Percentiles rank a stretch among this genome's conserved stretches.
Conservation (phyloP, 345 rosid species). For the Bruguiera gymnorhiza region DNA sequence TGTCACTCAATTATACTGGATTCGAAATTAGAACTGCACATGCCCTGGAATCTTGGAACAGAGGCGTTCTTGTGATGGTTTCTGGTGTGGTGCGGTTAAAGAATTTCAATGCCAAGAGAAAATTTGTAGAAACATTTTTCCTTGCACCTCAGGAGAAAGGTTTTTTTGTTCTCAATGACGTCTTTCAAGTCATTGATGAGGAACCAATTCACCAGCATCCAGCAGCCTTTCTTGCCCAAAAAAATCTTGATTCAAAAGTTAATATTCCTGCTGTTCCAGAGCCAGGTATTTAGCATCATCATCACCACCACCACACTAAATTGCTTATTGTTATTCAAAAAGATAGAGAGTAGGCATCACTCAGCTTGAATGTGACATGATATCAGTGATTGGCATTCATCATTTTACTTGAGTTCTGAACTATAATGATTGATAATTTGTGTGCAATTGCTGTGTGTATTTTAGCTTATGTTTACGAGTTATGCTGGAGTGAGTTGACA, state of each 20-base stretch:
- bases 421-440: not conserved
- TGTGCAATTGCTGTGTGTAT: not conserved
- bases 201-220: slow-evolving; percentile 32
- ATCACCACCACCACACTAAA: not conserved
- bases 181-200: slow-evolving; percentile 29
- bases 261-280: slow-evolving; percentile 36
- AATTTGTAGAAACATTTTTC: slow-evolving; percentile 32
- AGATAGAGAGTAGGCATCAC: no score
- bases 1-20: slow-evolving; percentile 26
- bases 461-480: not conserved
- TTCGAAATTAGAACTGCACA: slow-evolving; percentile 25
- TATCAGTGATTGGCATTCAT: no score
- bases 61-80: slow-evolving; percentile 31
- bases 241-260: slow-evolving; percentile 38
- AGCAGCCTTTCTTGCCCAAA: slow-evolving; percentile 37
- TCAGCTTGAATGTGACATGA: no score
- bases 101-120: slow-evolving; percentile 15
- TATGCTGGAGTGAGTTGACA: not conserved
- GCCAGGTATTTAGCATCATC: slow-evolving; percentile 35
- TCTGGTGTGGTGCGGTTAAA: slow-evolving; percentile 20
- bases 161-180: slow-evolving; percentile 33
- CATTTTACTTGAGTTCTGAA: not conserved
- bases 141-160: slow-evolving; percentile 36
- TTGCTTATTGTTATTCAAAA: not conserved
- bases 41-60: slow-evolving; percentile 28